phyloP scores from a whole-genome alignment of 106 monocot genomes.

The Apostasia ramifera region DNA sequence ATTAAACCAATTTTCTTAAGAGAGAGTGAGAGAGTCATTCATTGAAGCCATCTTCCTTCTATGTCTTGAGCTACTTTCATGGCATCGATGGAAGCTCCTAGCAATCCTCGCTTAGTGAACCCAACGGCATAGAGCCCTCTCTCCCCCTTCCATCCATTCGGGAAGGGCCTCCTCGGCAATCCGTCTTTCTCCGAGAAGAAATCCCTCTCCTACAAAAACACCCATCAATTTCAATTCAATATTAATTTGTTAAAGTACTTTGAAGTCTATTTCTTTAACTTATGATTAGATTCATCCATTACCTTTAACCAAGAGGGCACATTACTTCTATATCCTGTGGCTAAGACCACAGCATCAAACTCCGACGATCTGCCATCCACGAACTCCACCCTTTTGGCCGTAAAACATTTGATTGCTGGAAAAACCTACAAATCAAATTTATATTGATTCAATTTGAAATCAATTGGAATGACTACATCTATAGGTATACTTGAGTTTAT shows the following conservation, averaged over 20 bases:
- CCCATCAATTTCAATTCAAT: too few species aligned
- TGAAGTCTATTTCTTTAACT: too few species aligned
- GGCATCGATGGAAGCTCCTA: conserved; percentile 52
- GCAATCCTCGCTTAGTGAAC: conserved; percentile 44
- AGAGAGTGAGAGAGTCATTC: too few species aligned
- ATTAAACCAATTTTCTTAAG: too few species aligned
- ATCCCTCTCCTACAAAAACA: conserved; percentile 33
- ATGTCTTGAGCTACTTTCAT: conserved; percentile 47
- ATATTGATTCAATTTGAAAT: neutral
- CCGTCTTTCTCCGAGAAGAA: conserved; percentile 54
- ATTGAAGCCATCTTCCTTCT: conserved; percentile 13
- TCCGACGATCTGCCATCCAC: conserved; percentile 21
- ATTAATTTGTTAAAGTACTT: too few species aligned
- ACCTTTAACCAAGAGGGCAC: conserved; percentile 43
- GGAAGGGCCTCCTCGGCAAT: conserved; percentile 39
- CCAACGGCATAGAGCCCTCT: conserved; percentile 51
- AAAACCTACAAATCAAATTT: conserved; percentile 14
- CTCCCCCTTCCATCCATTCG: conserved; percentile 61
- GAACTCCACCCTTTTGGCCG: conserved; percentile 13
- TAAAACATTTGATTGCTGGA: conserved; percentile 13
- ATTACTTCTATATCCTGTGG: conserved; percentile 40
- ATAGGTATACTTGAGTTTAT: neutral
- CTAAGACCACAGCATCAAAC: conserved; percentile 29
- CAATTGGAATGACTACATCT: neutral
- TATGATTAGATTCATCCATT: neutral